Base-by-base conservation (phyloP, 805 yeast genomes). In the Ogataea siamensis region DNA sequence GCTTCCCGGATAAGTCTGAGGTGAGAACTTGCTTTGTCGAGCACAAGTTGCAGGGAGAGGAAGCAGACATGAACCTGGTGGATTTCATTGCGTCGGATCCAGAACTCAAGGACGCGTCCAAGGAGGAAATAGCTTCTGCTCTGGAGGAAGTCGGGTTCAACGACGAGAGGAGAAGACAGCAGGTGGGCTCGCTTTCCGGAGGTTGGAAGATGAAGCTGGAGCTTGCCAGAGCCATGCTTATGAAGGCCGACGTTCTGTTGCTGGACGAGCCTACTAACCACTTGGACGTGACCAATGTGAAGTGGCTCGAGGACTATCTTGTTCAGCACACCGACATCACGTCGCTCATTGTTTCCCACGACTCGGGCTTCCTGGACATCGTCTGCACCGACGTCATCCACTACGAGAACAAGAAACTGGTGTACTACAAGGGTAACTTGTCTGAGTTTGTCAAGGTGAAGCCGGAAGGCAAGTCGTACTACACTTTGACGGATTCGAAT, bases 171-270 rank as follows among this genome's bases (percentile, higher is more conserved):
- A 77, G 95, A 62, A 75, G 76, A 20, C 97, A 89, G 67, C 76
- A 86, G 32, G 96, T 93, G 41, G 96, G 96, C 26, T 86, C 97
- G 2, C 71, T 91, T 43, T 87, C 96, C 29, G 99, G 99, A 66
- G 99, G 99, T 64, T 91, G 99, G 99, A 93, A 93, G 68, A 91
- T 91, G 99, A 91, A 91, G 69, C 76, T 91, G 52, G 98, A 89
- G 67, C 73, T 91, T 57, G 99, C 98, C n/a, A 83, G 97, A 70
- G 99, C 98, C 24, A 89, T 91, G 96, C 72, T 91, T 53, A 86
- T 88, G 87, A 87, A 82, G 65, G 99, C 98, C 23, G 99, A 91
- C 67, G 89, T 91, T 39, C 74, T 91, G 56, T 72, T 91, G 53
- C 74, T 91, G 58, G 99, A 91, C 67, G 99, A 91, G 77, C 99